Base-by-base conservation (phyloP, 805 yeast species). In the Pichia exigua region DNA sequence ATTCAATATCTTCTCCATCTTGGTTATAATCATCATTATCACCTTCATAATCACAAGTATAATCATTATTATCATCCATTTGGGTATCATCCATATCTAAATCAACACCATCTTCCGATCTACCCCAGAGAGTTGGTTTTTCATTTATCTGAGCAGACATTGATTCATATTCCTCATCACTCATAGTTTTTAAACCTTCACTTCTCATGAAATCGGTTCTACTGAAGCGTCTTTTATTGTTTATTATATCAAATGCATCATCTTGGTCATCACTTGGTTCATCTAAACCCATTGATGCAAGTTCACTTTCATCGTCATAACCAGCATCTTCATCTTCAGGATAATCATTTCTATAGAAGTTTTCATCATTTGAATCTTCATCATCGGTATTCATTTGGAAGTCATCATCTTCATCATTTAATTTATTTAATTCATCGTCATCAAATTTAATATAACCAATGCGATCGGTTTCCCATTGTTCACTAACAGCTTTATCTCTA, bases 301-400 rank as follows among this genome's bases (percentile, higher is more conserved):
- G 59, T 13, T 62, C 74, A 28, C 55, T 49, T 46, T 61, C 60
- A 60, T 63, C 61, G 20, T 61, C 74, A 28, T 67, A 67, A 15
- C 66, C 82, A 11, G 81, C 89, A 60, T 87, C 92, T 56, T 89
- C 97, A 62, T 91, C 97, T 45, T 89, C 96, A 0, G 98, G 98
- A 62, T 92, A 92, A 62, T 92, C 98, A 66, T 94, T 92, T 60
- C 82, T 81, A 64, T 92, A 92, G 62, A 83, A 91, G 50, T 87
- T 89, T 69, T 92, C 99, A 21, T 96, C 96, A 62, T 87, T 87
- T 0, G 94, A 85, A 62, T 87, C 95, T 55, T 86, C 92, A 60
- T 87, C 89, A 57, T 85, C 94, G 0, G 88, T 61, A 6, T 54
- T 56, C 35, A 49, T 55, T 4, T 54, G 63, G 1, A 56, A 57